Evolutionary conservation across 495 filamentous ascomycete genomes (phyloP).

Genomic region (Trichoderma gamsii): DNA sequence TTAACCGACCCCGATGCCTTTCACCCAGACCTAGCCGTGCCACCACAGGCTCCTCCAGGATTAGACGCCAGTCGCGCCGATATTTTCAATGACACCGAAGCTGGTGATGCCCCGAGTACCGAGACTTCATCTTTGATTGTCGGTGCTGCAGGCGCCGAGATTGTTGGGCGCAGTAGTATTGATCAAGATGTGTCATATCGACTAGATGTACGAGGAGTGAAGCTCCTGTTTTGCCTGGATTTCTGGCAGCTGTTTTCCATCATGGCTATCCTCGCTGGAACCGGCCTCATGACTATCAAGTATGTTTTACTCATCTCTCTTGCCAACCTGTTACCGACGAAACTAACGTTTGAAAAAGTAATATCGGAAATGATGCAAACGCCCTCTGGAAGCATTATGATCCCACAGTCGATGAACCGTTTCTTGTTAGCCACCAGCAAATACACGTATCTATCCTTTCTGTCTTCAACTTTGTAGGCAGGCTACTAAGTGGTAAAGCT

Average conservation of each 20-base stretch:
- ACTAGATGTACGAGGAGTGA: conserved; percentile 84
- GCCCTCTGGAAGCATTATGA: conserved; percentile 79
- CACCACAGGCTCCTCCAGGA: background rate
- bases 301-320: conserved; percentile 40
- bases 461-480: conserved; percentile 73
- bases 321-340: background rate
- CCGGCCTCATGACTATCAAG: conserved; percentile 99
- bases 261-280: conserved; percentile 82
- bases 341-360: conserved; percentile 52
- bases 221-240: conserved; percentile 65
- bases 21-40: background rate
- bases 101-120: conserved; percentile 43
- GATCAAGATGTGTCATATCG: conserved; percentile 55
- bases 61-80: conserved; percentile 9
- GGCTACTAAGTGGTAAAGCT: conserved; percentile 63
- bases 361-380: conserved; percentile 87
- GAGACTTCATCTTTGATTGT: conserved; percentile 70
- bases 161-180: conserved; percentile 45
- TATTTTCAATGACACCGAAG: conserved; percentile 2
- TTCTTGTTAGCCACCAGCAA: conserved; percentile 77
- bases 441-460: conserved; percentile 93
- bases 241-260: conserved; percentile 88
- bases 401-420: conserved; percentile 60
- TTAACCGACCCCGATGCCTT: conserved; percentile 22
- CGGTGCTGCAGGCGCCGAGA: conserved; percentile 39